phyloP scores from a whole-genome alignment of 192 early-diverging fungal species.

The Chytriomyces sp. region DNA sequence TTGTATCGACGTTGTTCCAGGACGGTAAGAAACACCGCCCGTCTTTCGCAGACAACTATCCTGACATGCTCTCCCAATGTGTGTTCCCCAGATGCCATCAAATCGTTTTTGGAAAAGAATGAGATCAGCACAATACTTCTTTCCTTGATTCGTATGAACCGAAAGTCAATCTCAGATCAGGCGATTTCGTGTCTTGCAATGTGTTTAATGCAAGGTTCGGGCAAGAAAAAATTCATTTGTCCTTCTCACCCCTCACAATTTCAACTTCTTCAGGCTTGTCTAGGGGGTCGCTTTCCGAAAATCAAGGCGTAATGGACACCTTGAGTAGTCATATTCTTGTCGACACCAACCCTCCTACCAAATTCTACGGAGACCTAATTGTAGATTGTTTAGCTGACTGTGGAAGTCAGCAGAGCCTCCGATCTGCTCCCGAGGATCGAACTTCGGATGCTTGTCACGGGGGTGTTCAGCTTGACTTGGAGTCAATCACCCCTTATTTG shows the following conservation, averaged over 20 bases:
- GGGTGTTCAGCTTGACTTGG: conserved; percentile 5
- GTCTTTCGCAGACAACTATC: background rate
- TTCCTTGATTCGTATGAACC: conserved; percentile 39
- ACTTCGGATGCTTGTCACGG: background rate
- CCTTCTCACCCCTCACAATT: background rate
- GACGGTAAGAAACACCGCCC: conserved; percentile 3
- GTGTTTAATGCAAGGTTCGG: conserved; percentile 15
- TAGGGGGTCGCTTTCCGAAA: background rate
- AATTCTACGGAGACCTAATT: conserved; percentile 21
- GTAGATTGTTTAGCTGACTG: conserved; percentile 26
- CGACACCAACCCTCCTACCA: background rate
- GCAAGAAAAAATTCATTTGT: no score
- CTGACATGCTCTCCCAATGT: conserved; percentile 1
- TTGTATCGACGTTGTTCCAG: conserved; percentile 15
- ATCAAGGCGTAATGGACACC: background rate
- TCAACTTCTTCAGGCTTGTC: background rate
- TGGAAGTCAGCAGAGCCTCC: background rate
- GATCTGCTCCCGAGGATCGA: background rate
- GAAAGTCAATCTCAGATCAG: conserved; percentile 29
- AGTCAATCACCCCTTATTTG: conserved; percentile 32
- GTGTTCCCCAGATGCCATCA: conserved; percentile 13
- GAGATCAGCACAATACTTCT: conserved; percentile 31
- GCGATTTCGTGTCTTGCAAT: conserved; percentile 31
- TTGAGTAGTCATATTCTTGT: conserved; percentile 4
- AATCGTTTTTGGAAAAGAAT: conserved; percentile 32